A percentile compares a stretch with the other conserved stretches of the same genome.
Evolutionary conservation across 371 early-diverging fungal genomes (phyloP).

Genomic region (Syncephalastrum sp.): DNA sequence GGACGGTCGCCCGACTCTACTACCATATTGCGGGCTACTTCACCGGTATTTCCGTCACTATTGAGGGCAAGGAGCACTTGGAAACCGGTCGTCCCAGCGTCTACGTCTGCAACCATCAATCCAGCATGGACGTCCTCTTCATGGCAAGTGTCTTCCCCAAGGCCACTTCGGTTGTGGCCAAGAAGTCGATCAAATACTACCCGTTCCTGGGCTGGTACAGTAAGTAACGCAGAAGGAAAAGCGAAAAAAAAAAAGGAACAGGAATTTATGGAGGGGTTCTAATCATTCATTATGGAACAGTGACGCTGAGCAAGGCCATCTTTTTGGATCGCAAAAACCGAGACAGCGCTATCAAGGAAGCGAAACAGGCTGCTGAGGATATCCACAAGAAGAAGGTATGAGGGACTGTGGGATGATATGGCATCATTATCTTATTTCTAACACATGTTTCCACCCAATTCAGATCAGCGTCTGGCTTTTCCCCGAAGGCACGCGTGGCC

Average conservation of each 20-base stretch:
- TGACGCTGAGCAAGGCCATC: constrained; percentile 76
- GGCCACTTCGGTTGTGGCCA: constrained; percentile 77
- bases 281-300: constrained; percentile 27
- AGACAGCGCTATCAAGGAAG: constrained; percentile 76
- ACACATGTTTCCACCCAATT: neutral
- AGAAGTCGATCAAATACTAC: constrained; percentile 74
- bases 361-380: constrained; percentile 70
- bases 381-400: constrained; percentile 76
- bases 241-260: neutral
- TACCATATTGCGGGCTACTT: constrained; percentile 44
- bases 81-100: constrained; percentile 59
- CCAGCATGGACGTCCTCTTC: constrained; percentile 75
- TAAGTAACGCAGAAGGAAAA: constrained; percentile 47
- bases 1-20: constrained; percentile 59
- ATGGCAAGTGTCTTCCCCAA: constrained; percentile 75
- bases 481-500: constrained; percentile 94
- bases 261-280: too few relatives aligned
- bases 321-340: constrained; percentile 90
- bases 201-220: constrained; percentile 88
- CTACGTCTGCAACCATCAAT: constrained; percentile 87
- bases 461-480: constrained; percentile 84
- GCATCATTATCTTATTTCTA: neutral
- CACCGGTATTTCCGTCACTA: constrained; percentile 56
- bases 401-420: neutral
- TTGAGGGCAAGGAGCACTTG: constrained; percentile 65